Percentiles rank a stretch among this genome's conserved stretches.
Conservation (phyloP, 176 grass and related monocot species). For the Oropetium thomaeum region DNA sequence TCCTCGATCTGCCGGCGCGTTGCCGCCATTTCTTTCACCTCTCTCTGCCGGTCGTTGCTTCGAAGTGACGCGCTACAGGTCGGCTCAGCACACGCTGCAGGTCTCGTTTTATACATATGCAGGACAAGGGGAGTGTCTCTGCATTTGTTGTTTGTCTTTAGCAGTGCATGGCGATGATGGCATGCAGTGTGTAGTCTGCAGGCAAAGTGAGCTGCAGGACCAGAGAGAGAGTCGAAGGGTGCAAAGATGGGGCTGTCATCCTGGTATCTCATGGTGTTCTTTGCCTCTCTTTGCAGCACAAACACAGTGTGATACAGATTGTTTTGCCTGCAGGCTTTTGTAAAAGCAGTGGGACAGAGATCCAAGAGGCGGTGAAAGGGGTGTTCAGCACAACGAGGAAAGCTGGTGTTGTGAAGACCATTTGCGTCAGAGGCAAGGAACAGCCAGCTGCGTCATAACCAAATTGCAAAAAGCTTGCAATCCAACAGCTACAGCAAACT, state of each 20-base stretch:
- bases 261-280: neutral
- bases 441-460: no score
- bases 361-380: neutral
- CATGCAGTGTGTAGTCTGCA: neutral
- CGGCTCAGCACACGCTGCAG: no score
- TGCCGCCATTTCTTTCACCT: neutral
- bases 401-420: neutral
- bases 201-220: neutral
- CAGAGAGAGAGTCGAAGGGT: neutral
- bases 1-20: neutral
- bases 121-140: neutral
- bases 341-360: constrained; percentile 8
- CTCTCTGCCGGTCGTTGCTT: neutral
- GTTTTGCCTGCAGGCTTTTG: constrained; percentile 23
- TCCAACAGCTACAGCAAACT: no score
- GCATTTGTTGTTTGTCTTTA: neutral
- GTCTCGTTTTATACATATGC: neutral
- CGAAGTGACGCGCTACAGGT: neutral
- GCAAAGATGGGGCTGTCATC: neutral
- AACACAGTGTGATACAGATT: neutral
- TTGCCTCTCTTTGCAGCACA: constrained; percentile 15
- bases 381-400: neutral
- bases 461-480: no score
- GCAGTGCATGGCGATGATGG: neutral
- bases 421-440: neutral